A percentile compares a stretch with the other conserved stretches of the same genome.
phyloP scores from a whole-genome alignment of 768 basidiomycete species.

The Boletus reticulatus region DNA sequence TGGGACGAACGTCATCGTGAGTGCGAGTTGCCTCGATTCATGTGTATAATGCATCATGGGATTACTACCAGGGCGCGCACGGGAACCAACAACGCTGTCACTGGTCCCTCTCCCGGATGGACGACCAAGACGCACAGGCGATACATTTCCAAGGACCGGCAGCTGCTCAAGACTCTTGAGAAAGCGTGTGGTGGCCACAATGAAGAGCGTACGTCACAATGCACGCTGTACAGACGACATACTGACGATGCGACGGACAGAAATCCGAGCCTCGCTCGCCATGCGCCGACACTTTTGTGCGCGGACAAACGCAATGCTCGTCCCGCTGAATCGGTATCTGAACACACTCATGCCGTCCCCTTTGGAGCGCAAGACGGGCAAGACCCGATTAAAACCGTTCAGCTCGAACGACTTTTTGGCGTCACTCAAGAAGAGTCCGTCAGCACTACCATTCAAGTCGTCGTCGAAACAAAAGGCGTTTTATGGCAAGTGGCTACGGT shows the following conservation, averaged over 20 bases:
- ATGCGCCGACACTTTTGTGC: conserved; percentile 82
- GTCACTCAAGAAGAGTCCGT: conserved; percentile 68
- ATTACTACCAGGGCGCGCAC: conserved; percentile 1
- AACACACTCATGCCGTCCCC: conserved; percentile 81
- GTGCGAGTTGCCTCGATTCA: conserved; percentile 11
- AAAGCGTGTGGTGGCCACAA: conserved; percentile 50
- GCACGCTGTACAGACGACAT: background rate
- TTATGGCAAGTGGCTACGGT: conserved; percentile 74
- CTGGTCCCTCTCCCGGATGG: conserved; percentile 71
- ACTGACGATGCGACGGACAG: conserved; percentile 34
- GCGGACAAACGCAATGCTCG: conserved; percentile 81
- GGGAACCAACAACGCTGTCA: conserved; percentile 4
- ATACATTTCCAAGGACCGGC: conserved; percentile 81
- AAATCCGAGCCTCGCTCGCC: conserved; percentile 57
- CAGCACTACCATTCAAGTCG: conserved; percentile 73
- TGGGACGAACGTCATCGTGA: conserved; percentile 53
- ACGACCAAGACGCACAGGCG: conserved; percentile 76
- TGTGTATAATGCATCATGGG: background rate
- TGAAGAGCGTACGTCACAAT: conserved; percentile 45
- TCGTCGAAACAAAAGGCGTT: conserved; percentile 64
- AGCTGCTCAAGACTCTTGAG: conserved; percentile 71
- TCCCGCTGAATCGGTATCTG: conserved; percentile 90
- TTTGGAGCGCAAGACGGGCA: conserved; percentile 35
- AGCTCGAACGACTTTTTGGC: conserved; percentile 65
- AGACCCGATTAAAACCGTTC: conserved; percentile 62